Base-by-base conservation (phyloP, 768 basidiomycete species). In the Inosperma sp. region DNA sequence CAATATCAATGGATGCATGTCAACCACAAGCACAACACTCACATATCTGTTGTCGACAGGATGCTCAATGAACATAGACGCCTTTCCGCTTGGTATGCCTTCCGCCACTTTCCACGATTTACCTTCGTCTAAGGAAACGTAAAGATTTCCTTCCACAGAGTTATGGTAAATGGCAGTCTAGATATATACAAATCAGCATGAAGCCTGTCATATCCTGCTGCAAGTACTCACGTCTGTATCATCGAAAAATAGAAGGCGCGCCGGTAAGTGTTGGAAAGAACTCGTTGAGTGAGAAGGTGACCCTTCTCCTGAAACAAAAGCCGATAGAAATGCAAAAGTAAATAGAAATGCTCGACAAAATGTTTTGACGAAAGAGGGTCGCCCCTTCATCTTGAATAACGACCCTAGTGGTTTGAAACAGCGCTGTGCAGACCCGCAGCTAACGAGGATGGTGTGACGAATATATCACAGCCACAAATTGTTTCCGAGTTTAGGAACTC, bases 71-170 rank as follows among this genome's bases (percentile, higher is more conserved):
- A 97, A 82, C 75, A 86, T 82, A 2, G 72, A 58, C 1, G 87
- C 82, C 40, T 77, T 70, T 14, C 85, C 87, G 48, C 59, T 51
- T 0, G 76, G 80, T 48, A 88, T 75, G 29, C 67, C 78, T 0
- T 74, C 69, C 14, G 75, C 78, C 21, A 65, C 70, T 6, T 74
- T 75, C 70, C 80, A 83, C 1, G 70, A 63, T 68, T 84, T 92
- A 46, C 96, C 96, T 71, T 99, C 96, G 61, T 98, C 82, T 13
- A 75, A 72, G 3, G 93, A 94, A 13, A 94, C 77, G 60, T 82
- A 82, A 7, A 98, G 73, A 56, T 82, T 76, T 9, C 86, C 81
- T 12, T 77, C 74, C 35, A 79, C 57, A 3, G 80, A 65, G 67
- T 97, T 93, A 61, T 93, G 90, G 60, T 88, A 93, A 41, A 95